Evolutionary conservation across 1,284 basidiomycete genomes (phyloP).

Genomic region (Cryptococcus sp.): DNA sequence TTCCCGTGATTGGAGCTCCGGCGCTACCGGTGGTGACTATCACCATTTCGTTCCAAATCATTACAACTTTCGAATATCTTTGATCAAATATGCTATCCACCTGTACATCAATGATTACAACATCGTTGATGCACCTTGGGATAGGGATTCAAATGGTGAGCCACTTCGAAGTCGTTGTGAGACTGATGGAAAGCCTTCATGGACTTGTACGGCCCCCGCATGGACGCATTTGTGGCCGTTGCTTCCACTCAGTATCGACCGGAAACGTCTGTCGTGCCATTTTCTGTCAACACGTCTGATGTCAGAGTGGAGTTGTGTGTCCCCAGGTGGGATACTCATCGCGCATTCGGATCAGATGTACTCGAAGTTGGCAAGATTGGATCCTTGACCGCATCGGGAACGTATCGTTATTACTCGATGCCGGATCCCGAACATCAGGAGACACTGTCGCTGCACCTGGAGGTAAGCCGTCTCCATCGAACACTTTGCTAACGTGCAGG

Average conservation of each 20-base stretch:
- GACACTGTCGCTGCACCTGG: conserved; percentile 69
- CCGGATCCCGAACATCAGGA: conserved; percentile 72
- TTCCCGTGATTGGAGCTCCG: conserved; percentile 82
- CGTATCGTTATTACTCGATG: conserved; percentile 72
- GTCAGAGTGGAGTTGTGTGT: conserved; percentile 65
- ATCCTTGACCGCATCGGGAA: conserved; percentile 64
- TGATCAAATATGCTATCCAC: conserved; percentile 75
- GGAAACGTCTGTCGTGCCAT: conserved; percentile 67
- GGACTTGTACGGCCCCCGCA: conserved; percentile 63
- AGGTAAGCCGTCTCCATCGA: conserved; percentile 56
- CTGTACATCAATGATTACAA: conserved; percentile 93
- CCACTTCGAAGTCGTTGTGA: conserved; percentile 5
- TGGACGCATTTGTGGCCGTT: conserved; percentile 63
- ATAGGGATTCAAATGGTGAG: conserved; percentile 76
- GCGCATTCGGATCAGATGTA: conserved; percentile 61
- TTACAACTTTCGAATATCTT: conserved; percentile 69
- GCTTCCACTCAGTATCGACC: conserved; percentile 73
- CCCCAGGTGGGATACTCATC: conserved; percentile 85
- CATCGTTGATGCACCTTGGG: conserved; percentile 82
- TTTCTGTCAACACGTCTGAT: conserved; percentile 66
- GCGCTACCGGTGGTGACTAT: conserved; percentile 69
- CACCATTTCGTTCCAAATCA: conserved; percentile 78
- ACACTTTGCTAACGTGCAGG: conserved; percentile 30
- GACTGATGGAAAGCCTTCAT: conserved; percentile 64
- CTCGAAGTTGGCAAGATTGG: conserved; percentile 63